phyloP scores from a whole-genome alignment of 1,139 yeast species.

The Debaryomyces coudertii region DNA sequence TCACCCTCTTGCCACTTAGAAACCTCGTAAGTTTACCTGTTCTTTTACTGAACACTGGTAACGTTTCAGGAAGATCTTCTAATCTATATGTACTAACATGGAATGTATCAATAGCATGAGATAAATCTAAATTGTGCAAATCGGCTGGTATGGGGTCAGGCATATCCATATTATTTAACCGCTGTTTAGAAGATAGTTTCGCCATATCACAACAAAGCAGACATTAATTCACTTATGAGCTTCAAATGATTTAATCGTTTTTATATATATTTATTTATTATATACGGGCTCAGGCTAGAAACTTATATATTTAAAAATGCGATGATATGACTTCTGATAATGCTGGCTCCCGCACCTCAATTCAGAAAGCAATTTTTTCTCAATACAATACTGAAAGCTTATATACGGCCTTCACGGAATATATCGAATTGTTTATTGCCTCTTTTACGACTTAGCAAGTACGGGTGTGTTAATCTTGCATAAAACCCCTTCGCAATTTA shows the following conservation, averaged over 20 bases:
- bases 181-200: slow-evolving; percentile 17
- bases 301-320: slow-evolving; percentile 1
- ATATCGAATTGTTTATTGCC: not conserved
- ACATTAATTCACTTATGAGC: not conserved
- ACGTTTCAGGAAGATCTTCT: slow-evolving; percentile 34
- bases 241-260: not conserved
- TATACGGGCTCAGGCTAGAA: not conserved
- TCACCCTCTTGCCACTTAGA: slow-evolving; percentile 20
- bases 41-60: slow-evolving; percentile 32
- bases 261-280: not conserved
- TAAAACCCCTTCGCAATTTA: too few species aligned
- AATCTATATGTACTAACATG: slow-evolving; percentile 29
- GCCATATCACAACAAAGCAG: not conserved
- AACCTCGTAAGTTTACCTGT: slow-evolving; percentile 29
- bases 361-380: slow-evolving; percentile 1
- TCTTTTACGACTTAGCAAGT: slow-evolving; percentile 1
- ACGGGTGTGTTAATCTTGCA: not conserved
- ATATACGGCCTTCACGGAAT: not conserved
- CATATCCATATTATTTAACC: slow-evolving; percentile 27
- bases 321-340: not conserved
- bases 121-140: slow-evolving; percentile 27
- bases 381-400: slow-evolving; percentile 1
- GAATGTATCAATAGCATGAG: slow-evolving; percentile 34
- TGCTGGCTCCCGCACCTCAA: slow-evolving; percentile 14
- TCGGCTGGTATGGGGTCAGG: slow-evolving; percentile 29